Conservation (phyloP, 352 stramenopile genomes). For the Phytophthora constricta region DNA sequence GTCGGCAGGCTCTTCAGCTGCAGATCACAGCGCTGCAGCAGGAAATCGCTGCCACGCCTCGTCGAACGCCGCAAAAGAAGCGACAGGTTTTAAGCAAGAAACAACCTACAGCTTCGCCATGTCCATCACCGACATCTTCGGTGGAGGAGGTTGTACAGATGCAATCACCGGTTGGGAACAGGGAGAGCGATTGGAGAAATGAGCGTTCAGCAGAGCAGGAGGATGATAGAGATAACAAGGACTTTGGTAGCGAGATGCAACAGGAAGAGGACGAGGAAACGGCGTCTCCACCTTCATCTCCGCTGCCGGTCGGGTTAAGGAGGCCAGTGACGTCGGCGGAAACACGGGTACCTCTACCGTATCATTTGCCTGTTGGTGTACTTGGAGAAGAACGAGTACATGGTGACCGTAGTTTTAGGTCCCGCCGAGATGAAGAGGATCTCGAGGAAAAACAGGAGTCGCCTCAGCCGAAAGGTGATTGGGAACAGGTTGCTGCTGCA, state of each 20-base stretch:
- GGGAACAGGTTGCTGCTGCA: slow-evolving; percentile 8
- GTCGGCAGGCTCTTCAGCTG: slow-evolving; percentile 44
- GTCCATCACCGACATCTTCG: slow-evolving; percentile 21
- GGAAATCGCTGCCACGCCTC: slow-evolving; percentile 31
- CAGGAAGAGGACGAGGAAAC: not conserved
- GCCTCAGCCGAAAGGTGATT: not conserved
- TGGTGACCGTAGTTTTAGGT: not conserved
- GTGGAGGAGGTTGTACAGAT: slow-evolving; percentile 19
- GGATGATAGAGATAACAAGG: too few relatives aligned
- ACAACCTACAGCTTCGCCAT: slow-evolving; percentile 2
- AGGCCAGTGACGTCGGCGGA: not conserved
- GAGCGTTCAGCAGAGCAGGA: too few relatives aligned
- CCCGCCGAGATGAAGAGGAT: slow-evolving; percentile 1
- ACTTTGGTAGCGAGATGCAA: not conserved
- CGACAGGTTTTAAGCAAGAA: slow-evolving; percentile 12
- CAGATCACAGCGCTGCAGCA: slow-evolving; percentile 49
- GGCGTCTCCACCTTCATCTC: not conserved
- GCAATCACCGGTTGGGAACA: slow-evolving; percentile 5
- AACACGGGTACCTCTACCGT: not conserved
- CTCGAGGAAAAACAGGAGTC: not conserved
- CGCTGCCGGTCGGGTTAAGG: not conserved
- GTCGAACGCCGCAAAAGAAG: slow-evolving; percentile 20
- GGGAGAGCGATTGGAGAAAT: slow-evolving; percentile 12
- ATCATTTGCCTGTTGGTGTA: not conserved
- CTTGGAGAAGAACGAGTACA: not conserved